Conservation (phyloP, 2,329 filamentous ascomycete genomes). For the Sphaerostilbella broomeana region DNA sequence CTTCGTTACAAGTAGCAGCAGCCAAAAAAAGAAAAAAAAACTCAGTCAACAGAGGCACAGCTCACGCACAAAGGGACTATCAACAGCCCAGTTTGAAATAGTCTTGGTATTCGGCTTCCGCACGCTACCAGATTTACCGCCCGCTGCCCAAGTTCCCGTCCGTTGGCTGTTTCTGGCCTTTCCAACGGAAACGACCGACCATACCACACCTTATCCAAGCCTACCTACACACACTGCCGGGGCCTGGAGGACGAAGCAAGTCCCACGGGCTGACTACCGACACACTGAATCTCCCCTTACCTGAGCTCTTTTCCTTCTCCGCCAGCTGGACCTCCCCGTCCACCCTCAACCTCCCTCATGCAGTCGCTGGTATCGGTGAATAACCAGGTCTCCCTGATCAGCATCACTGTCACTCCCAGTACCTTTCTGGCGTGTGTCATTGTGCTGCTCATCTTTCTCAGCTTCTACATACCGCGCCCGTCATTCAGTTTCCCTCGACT, state of each 20-base stretch:
- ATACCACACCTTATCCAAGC: no score
- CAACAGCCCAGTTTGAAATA: no score
- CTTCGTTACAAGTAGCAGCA: no score
- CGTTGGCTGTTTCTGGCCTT: no score
- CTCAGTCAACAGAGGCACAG: no score
- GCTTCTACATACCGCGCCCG: slow-evolving; percentile 39
- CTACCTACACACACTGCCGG: slow-evolving; percentile 8
- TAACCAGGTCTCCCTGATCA: slow-evolving; percentile 55
- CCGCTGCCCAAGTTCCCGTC: background rate
- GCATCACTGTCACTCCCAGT: slow-evolving; percentile 51
- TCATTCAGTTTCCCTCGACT: slow-evolving; percentile 29
- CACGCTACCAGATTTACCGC: no score
- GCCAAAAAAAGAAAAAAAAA: no score
- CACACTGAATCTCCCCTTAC: slow-evolving; percentile 3
- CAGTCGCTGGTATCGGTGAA: slow-evolving; percentile 54
- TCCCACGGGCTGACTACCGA: slow-evolving; percentile 9
- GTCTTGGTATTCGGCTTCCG: no score
- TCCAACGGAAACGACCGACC: no score
- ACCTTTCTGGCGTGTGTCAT: slow-evolving; percentile 48
- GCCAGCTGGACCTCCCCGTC: slow-evolving; percentile 13
- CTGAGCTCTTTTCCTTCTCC: slow-evolving; percentile 4
- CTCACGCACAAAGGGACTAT: no score
- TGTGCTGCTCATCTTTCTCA: slow-evolving; percentile 45
- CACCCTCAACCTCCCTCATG: slow-evolving; percentile 34
- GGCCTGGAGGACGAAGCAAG: slow-evolving; percentile 6